Evolutionary conservation across 345 rosid genomes (phyloP).

Genomic region (Eucalyptus rudis): DNA sequence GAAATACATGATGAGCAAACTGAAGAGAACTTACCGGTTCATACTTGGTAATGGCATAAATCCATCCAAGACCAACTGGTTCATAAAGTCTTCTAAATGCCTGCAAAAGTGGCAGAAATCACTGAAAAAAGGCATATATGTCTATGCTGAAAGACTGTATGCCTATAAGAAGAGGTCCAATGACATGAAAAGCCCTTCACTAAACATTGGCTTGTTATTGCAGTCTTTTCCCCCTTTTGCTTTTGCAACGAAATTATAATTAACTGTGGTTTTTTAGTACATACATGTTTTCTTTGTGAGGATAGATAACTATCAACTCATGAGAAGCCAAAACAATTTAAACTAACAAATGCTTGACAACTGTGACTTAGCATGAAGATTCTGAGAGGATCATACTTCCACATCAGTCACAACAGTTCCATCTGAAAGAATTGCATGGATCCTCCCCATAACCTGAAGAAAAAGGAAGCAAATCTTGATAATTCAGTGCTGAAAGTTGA

Average conservation of each 20-base stretch:
- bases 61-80: slow-evolving; percentile 89
- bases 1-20: not conserved
- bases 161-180: not conserved
- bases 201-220: not conserved
- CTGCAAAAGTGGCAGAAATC: slow-evolving; percentile 16
- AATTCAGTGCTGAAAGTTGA: not conserved
- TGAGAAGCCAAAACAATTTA: not conserved
- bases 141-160: not conserved
- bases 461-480: not conserved
- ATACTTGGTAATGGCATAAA: slow-evolving; percentile 73
- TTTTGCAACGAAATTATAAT: not conserved
- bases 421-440: slow-evolving; percentile 83
- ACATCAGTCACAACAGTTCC: slow-evolving; percentile 82
- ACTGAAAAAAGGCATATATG: not conserved
- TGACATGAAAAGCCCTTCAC: not conserved
- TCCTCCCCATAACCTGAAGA: slow-evolving; percentile 79
- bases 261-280: not conserved
- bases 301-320: not conserved
- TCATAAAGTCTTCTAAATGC: slow-evolving; percentile 79
- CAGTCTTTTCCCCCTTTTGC: not conserved
- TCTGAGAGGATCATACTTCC: slow-evolving; percentile 31
- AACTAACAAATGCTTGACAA: not conserved
- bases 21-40: slow-evolving; percentile 47
- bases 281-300: not conserved
- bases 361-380: not conserved